Evolutionary conservation across 2,329 filamentous ascomycete genomes (phyloP).

Genomic region (Emergomyces africanus): DNA sequence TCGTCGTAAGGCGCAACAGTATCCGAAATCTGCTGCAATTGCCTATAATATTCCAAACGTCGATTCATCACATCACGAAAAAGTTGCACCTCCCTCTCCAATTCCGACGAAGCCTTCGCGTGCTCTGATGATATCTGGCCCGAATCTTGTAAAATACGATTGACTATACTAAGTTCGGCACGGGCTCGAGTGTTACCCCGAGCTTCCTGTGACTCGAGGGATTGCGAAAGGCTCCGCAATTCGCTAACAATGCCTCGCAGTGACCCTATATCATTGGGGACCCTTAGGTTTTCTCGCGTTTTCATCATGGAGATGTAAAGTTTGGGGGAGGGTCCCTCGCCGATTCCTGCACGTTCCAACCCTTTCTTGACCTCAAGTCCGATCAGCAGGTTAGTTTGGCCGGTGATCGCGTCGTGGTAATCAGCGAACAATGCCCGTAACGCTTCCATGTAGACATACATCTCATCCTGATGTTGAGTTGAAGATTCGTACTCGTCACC

Average conservation of each 20-base stretch:
- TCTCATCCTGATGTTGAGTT: constrained; percentile 73
- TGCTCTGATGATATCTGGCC: constrained; percentile 42
- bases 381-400: constrained; percentile 61
- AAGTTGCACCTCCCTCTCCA: constrained; percentile 56
- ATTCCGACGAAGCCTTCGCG: constrained; percentile 35
- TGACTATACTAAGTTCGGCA: constrained; percentile 53
- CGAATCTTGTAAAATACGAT: constrained; percentile 48
- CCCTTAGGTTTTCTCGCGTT: constrained; percentile 32
- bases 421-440: constrained; percentile 67
- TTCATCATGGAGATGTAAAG: constrained; percentile 40
- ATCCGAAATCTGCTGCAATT: constrained; percentile 84
- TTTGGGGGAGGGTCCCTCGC: constrained; percentile 59
- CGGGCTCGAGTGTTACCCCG: constrained; percentile 43
- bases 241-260: constrained; percentile 58
- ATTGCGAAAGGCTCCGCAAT: constrained; percentile 50
- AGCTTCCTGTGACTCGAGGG: constrained; percentile 46
- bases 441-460: constrained; percentile 74
- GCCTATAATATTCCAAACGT: constrained; percentile 78
- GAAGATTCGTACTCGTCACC: constrained; percentile 87
- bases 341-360: constrained; percentile 46
- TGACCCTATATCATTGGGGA: constrained; percentile 43
- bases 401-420: constrained; percentile 62
- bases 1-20: constrained; percentile 65
- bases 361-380: constrained; percentile 58
- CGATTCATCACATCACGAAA: constrained; percentile 73